Percentiles rank a stretch among this genome's conserved stretches.
These are phyloP conservation scores for Sporisorium scitamineum DNA, from an alignment of 1,284 basidiomycete genomes.

Conservation along the genomic window DNA sequence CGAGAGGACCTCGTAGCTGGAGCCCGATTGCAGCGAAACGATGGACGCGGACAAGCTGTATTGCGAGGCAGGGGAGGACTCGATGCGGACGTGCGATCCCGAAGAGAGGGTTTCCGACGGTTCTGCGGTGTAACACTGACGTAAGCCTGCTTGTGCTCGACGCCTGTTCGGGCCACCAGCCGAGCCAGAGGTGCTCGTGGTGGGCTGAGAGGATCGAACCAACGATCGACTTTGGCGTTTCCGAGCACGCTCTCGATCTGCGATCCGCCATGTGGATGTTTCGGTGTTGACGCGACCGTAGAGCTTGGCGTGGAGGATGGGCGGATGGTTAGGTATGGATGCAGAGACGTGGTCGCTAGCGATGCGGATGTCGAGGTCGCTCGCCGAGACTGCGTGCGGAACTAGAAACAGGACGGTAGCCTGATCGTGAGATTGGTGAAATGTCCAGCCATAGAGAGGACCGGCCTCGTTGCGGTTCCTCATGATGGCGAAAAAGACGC, in stretches of 20 bases:
- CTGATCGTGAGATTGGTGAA: conserved; percentile 60
- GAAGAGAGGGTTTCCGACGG: conserved; percentile 20
- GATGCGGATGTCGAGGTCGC: conserved; percentile 52
- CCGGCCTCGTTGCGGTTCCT: conserved; percentile 9
- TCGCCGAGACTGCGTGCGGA: conserved; percentile 30
- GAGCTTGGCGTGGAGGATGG: conserved; percentile 57
- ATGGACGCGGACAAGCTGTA: conserved; percentile 43
- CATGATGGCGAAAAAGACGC: conserved; percentile 12
- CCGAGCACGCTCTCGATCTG: conserved; percentile 38
- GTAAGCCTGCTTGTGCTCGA: neutral
- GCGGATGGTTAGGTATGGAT: conserved; percentile 38
- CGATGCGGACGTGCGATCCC: conserved; percentile 16
- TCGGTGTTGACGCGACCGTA: conserved; percentile 53
- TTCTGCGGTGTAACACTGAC: neutral
- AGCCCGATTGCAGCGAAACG: conserved; percentile 39
- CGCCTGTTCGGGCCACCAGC: conserved; percentile 3
- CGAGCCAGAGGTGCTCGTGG: conserved; percentile 27
- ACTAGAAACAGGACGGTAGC: conserved; percentile 63
- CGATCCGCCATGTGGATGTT: conserved; percentile 59
- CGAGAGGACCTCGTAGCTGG: conserved; percentile 48
- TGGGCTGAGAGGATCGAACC: conserved; percentile 16
- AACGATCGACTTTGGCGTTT: conserved; percentile 40
- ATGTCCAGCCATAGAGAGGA: conserved; percentile 55
- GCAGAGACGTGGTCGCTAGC: conserved; percentile 50
- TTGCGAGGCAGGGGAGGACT: conserved; percentile 35